These are phyloP conservation scores for Lolium rigidum DNA, from an alignment of 176 grass and related monocot species.

Conservation along the genomic window DNA sequence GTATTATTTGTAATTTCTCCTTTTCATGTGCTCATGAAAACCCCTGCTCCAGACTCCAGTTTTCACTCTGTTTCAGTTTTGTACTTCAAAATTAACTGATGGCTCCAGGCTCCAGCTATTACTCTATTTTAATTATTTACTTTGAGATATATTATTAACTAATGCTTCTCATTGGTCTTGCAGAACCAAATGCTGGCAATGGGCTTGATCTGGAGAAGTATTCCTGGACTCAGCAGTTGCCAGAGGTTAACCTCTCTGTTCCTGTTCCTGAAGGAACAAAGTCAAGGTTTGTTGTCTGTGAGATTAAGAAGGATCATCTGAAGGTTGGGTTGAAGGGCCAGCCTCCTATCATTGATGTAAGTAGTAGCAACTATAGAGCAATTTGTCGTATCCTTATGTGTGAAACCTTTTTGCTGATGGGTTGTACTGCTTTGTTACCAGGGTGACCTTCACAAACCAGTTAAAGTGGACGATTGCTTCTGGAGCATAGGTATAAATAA, in stretches of 20 bases:
- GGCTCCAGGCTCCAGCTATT: not conserved
- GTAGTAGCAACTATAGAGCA: constrained; percentile 21
- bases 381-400: not conserved
- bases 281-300: constrained; percentile 81
- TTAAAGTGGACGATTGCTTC: constrained; percentile 92
- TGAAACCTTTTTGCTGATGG: not conserved
- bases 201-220: constrained; percentile 98
- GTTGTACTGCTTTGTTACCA: constrained; percentile 38
- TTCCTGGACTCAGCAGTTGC: constrained; percentile 91
- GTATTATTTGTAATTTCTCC: not conserved
- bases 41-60: too few relatives aligned
- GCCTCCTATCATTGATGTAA: constrained; percentile 87
- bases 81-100: not conserved
- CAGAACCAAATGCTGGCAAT: constrained; percentile 90
- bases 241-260: constrained; percentile 75
- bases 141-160: not conserved
- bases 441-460: constrained; percentile 79
- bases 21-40: not conserved
- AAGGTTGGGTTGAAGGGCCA: constrained; percentile 93
- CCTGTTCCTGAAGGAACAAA: constrained; percentile 91
- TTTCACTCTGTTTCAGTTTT: not conserved
- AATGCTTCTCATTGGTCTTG: not conserved
- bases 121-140: not conserved
- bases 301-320: constrained; percentile 89
- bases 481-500: constrained; percentile 84